phyloP scores from a whole-genome alignment of 2,329 filamentous ascomycete genomes.

The Colletotrichum brevisporum region DNA sequence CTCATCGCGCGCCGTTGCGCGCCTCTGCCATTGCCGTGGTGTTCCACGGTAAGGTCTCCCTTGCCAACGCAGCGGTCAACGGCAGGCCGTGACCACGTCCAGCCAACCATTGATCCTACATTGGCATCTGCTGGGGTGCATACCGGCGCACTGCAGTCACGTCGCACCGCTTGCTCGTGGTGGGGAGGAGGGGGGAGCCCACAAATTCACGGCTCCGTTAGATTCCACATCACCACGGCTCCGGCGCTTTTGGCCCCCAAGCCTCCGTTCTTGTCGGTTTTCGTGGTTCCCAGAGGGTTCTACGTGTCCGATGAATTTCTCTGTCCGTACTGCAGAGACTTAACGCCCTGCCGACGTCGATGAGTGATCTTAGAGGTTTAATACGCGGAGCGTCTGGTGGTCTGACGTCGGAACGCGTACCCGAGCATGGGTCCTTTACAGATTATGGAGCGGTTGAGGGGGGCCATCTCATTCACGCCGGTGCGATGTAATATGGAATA shows the following conservation, averaged over 20 bases:
- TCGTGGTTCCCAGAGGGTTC: neutral
- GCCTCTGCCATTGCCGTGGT: conserved; percentile 2
- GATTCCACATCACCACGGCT: neutral
- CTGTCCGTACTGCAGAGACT: no score
- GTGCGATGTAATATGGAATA: no score
- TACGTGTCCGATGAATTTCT: no score
- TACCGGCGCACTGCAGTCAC: neutral
- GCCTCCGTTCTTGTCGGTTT: neutral
- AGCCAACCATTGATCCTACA: neutral
- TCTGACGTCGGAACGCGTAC: no score
- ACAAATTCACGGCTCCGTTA: neutral
- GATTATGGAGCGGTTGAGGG: no score
- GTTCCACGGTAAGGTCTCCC: neutral
- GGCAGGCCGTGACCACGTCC: neutral
- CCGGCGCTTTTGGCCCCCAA: neutral
- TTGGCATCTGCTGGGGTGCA: neutral
- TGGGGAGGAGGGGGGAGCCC: no score
- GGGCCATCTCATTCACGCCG: no score
- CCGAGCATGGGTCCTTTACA: no score
- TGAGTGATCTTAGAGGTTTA: no score
- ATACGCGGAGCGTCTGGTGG: no score
- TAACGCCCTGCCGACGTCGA: no score
- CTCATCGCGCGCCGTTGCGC: neutral
- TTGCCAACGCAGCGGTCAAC: conserved; percentile 1
- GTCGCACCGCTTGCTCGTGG: neutral